Evolutionary conservation across 176 grass and related monocot genomes (phyloP).

Genomic region (Ampelocalamus luodianensis): DNA sequence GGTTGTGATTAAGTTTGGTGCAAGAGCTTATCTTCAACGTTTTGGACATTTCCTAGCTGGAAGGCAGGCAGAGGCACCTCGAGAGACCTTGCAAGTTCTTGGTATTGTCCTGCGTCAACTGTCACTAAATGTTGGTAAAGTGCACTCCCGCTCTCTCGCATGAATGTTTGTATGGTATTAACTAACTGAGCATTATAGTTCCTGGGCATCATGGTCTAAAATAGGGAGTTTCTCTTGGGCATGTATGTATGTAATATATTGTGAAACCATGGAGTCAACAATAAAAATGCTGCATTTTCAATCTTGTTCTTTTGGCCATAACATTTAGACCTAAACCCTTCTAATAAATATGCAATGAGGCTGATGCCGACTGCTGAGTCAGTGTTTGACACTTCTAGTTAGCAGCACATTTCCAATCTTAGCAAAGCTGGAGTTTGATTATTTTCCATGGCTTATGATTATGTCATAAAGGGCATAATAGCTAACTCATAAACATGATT

Average conservation of each 20-base stretch:
- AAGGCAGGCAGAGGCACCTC: conserved; percentile 73
- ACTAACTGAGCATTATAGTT: not conserved
- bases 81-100: conserved; percentile 90
- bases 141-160: not conserved
- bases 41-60: conserved; percentile 81
- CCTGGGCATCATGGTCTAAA: not conserved
- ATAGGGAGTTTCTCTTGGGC: not conserved
- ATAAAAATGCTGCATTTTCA: not conserved
- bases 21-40: conserved; percentile 65
- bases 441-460: not conserved
- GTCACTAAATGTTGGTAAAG: conserved; percentile 86
- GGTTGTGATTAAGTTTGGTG: conserved; percentile 86
- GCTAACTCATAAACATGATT: not conserved
- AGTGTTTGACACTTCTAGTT: not conserved
- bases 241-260: not conserved
- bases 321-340: not conserved
- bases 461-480: conserved; percentile 11
- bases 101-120: conserved; percentile 87
- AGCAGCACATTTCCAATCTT: not conserved
- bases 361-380: not conserved
- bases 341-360: not conserved
- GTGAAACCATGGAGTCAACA: not conserved
- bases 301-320: not conserved
- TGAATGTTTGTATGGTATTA: not conserved
- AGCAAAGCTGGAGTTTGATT: not conserved